These are phyloP conservation scores for Fusarium sororula DNA, from an alignment of 2,329 filamentous ascomycete genomes.

Conservation along the genomic window DNA sequence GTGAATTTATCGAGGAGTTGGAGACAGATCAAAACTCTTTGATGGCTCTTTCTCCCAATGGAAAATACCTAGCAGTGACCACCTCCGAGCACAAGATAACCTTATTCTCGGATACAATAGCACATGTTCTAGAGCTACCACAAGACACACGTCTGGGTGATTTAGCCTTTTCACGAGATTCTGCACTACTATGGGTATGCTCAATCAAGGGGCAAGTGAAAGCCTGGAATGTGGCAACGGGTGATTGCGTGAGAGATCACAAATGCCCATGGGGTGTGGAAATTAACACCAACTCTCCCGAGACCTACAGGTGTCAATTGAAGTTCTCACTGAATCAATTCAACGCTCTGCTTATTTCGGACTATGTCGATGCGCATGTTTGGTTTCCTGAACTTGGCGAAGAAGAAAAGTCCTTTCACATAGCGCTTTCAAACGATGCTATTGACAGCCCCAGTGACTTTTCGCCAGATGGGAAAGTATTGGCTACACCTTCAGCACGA, in stretches of 20 bases:
- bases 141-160: accelerated
- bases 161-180: not conserved
- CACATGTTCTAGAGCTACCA: accelerated
- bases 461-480: not conserved
- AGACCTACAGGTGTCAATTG: no score
- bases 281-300: no score
- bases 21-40: not conserved
- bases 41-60: not conserved
- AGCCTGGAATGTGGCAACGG: not conserved
- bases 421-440: no score
- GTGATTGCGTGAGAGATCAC: not conserved
- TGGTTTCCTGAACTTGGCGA: not conserved
- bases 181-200: not conserved
- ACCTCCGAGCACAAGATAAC: not conserved
- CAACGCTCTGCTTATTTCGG: not conserved
- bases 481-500: not conserved
- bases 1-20: not conserved
- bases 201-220: not conserved
- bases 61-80: not conserved
- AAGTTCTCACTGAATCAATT: not conserved
- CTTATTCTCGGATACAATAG: not conserved
- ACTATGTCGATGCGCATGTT: not conserved
- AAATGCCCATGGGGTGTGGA: not conserved
- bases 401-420: not conserved
- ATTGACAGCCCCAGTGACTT: not conserved